Evolutionary conservation across 352 stramenopile genomes (phyloP), one percentile per base, ranked within the genome.

Genomic region (Phytophthora rubi): DNA sequence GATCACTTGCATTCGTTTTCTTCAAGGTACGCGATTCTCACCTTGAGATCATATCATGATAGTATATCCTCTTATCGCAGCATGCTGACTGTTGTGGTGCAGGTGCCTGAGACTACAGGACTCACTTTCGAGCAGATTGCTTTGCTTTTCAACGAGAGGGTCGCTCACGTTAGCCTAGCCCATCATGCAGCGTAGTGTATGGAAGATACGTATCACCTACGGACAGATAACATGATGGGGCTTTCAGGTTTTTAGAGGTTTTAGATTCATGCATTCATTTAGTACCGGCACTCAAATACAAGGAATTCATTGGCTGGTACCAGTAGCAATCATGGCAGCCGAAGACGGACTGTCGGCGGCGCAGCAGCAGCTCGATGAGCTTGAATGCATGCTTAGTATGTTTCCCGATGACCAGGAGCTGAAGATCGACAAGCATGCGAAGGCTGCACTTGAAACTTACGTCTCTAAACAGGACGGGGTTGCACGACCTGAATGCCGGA

Each of bases 371-470:
- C 62, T 84, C 52, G 84, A 92, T 16, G 86, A 94, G 72, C 73
- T 91, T n/a, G 84, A 89, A 61, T 94, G 86, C 65, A 84, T 94
- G 71, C 53, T 77, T 9, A 92, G 86, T 69, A 94, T 94, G 84
- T 94, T 94, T 51, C 78, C 73, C 2, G 66, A 59, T 13, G 51
- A 39, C 0, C 53, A 82, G 1, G 86, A 92, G 73, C 48, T 94
- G 10, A 44, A 63, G 1, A 72, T 82, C 7, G 74, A 90, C 51
- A 55, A n/a, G 2, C 48, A 68, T n/a, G 26, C 71, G 32, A 63
- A 71, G 59, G 1, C 21, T 77, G 44, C 73, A 75, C 52, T 82
- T 69, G 44, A 62, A 37, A 4, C 64, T n/a, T 75, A 63, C 26
- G 63, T 73, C 42, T 48, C 15, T 7, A 13, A 48, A 48, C 53